phyloP scores from a whole-genome alignment of 2,329 filamentous ascomycete genomes.

The Fusarium brevicatenulatum region DNA sequence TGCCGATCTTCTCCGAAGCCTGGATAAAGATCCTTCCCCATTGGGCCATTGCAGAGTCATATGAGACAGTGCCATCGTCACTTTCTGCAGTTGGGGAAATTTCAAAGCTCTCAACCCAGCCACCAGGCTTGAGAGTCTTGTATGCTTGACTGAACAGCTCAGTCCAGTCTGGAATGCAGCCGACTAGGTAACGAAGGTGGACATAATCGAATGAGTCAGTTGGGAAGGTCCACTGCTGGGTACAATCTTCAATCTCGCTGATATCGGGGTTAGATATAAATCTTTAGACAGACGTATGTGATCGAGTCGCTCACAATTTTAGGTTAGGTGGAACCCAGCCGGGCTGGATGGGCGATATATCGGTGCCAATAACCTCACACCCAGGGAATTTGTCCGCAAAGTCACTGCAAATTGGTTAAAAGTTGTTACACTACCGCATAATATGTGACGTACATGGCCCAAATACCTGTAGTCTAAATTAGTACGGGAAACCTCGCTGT shows the following conservation, averaged over 20 bases:
- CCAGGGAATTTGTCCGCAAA: background rate
- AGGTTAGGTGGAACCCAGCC: background rate
- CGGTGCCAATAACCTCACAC: background rate
- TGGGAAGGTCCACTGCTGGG: background rate
- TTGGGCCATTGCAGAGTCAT: background rate
- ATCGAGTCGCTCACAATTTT: background rate
- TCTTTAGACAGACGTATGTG: accelerated
- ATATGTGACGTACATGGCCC: background rate
- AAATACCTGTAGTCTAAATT: background rate
- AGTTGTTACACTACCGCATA: accelerated
- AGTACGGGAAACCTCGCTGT: accelerated
- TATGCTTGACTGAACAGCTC: background rate
- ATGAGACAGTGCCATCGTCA: background rate
- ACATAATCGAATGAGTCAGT: background rate
- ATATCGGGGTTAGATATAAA: background rate
- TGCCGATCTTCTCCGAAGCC: background rate
- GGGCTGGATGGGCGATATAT: background rate
- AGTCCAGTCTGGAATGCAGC: background rate
- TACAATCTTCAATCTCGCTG: background rate
- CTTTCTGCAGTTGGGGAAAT: background rate
- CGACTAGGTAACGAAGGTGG: background rate
- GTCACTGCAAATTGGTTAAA: background rate
- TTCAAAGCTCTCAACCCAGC: background rate
- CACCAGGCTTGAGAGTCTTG: background rate
- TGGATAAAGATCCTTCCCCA: background rate